Evolutionary conservation across 2,329 filamentous ascomycete genomes (phyloP).

Genomic region (Fusarium nisikadoi): DNA sequence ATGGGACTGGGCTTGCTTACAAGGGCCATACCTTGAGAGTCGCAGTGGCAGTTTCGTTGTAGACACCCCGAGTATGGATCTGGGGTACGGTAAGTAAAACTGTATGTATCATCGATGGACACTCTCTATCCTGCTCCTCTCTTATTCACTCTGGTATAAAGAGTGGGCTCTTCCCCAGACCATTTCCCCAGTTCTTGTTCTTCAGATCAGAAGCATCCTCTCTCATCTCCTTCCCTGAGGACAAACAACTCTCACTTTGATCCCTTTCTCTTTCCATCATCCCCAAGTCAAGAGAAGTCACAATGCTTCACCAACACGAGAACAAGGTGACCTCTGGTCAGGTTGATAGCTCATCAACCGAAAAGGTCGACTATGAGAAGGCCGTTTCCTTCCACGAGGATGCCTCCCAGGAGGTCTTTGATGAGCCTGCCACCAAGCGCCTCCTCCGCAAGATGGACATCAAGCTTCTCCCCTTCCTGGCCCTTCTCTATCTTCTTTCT

Average conservation of each 20-base stretch:
- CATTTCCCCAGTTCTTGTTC: conserved; percentile 32
- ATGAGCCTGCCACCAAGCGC: conserved; percentile 55
- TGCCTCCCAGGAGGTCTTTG: conserved; percentile 42
- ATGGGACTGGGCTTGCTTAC: conserved; percentile 6
- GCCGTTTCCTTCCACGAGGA: conserved; percentile 42
- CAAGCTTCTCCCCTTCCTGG: conserved; percentile 68
- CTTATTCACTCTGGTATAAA: conserved; percentile 30
- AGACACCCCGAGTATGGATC: background rate
- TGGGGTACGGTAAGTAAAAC: background rate
- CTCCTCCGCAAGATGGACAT: conserved; percentile 65
- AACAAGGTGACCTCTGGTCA: conserved; percentile 20
- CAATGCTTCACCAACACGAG: conserved; percentile 31
- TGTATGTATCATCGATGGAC: background rate
- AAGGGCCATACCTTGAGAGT: conserved; percentile 16
- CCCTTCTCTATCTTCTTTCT: conserved; percentile 67
- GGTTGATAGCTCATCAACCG: conserved; percentile 42
- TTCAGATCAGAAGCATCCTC: conserved; percentile 40
- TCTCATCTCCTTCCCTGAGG: conserved; percentile 25
- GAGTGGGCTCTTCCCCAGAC: conserved; percentile 38
- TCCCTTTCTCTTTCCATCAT: background rate
- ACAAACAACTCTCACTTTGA: conserved; percentile 13
- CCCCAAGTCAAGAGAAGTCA: conserved; percentile 14
- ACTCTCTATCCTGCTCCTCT: background rate
- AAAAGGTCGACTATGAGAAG: conserved; percentile 45
- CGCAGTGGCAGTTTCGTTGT: background rate